These are phyloP conservation scores for Plasmodium gonderi DNA, from an alignment of 169 alveolate genomes.

Conservation along the genomic window DNA sequence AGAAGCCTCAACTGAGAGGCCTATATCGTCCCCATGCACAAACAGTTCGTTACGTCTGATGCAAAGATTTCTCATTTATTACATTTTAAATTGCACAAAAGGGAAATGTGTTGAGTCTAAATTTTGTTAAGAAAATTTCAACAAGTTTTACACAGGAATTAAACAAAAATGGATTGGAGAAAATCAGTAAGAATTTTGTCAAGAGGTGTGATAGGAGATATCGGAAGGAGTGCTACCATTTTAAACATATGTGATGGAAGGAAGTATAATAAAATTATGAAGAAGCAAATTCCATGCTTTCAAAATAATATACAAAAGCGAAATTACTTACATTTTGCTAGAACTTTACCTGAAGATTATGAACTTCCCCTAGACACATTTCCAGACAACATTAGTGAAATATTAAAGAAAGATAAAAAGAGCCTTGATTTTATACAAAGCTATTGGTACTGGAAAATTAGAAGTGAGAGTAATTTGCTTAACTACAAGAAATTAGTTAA, in stretches of 20 bases:
- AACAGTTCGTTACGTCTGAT: no score
- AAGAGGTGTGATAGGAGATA: not conserved
- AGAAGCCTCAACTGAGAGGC: no score
- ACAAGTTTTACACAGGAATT: not conserved
- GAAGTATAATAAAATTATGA: not conserved
- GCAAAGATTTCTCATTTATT: no score
- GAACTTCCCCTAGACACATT: constrained; percentile 90
- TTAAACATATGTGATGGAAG: not conserved
- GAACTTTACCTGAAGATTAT: constrained; percentile 88
- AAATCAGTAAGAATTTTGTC: not conserved
- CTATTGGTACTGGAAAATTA: constrained; percentile 89
- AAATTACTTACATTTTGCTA: constrained; percentile 86
- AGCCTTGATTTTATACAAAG: constrained; percentile 87
- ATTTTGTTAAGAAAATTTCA: no score
- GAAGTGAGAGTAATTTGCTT: constrained; percentile 88
- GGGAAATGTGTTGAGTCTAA: no score
- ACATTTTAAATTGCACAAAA: no score
- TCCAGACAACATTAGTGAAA: constrained; percentile 88
- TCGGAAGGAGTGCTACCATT: not conserved
- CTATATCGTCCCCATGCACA: no score
- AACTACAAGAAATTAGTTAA: constrained; percentile 85
- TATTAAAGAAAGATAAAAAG: constrained; percentile 86
- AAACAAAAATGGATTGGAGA: constrained; percentile 8
- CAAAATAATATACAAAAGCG: constrained; percentile 28
- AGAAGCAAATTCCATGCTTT: not conserved